These are phyloP conservation scores for Iris pallida DNA, from an alignment of 116 monocot species.

Conservation along the genomic window DNA sequence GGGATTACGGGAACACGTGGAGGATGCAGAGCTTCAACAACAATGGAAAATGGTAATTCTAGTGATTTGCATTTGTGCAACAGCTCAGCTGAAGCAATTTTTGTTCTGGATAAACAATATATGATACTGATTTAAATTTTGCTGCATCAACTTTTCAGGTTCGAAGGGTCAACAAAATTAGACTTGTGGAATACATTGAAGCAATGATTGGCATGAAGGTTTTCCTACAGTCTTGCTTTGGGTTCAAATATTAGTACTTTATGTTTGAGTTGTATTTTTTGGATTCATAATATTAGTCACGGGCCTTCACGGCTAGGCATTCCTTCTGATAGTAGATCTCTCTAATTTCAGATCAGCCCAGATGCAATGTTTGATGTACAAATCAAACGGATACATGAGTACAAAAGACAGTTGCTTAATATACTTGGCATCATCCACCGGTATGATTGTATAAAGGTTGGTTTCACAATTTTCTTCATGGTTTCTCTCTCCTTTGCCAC, in stretches of 20 bases:
- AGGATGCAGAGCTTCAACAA: slow-evolving; percentile 19
- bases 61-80: not conserved
- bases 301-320: no score
- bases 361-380: slow-evolving; percentile 45
- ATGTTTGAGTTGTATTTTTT: no score
- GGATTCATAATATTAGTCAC: no score
- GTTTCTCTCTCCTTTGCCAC: not conserved
- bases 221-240: not conserved
- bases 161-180: slow-evolving; percentile 29
- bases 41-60: slow-evolving; percentile 32
- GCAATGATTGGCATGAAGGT: slow-evolving; percentile 37
- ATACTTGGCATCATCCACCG: slow-evolving; percentile 33
- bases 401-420: slow-evolving; percentile 36
- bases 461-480: not conserved
- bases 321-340: not conserved
- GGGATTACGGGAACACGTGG: slow-evolving; percentile 28
- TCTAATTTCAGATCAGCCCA: slow-evolving; percentile 28
- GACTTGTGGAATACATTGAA: slow-evolving; percentile 35
- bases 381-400: slow-evolving; percentile 39
- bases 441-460: slow-evolving; percentile 38
- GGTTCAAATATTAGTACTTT: no score
- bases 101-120: not conserved
- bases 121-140: not conserved
- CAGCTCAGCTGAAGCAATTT: not conserved
- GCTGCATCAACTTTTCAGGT: slow-evolving; percentile 12